Evolutionary conservation across 2,329 filamentous ascomycete genomes (phyloP).

Genomic region (Thielaviopsis populi): DNA sequence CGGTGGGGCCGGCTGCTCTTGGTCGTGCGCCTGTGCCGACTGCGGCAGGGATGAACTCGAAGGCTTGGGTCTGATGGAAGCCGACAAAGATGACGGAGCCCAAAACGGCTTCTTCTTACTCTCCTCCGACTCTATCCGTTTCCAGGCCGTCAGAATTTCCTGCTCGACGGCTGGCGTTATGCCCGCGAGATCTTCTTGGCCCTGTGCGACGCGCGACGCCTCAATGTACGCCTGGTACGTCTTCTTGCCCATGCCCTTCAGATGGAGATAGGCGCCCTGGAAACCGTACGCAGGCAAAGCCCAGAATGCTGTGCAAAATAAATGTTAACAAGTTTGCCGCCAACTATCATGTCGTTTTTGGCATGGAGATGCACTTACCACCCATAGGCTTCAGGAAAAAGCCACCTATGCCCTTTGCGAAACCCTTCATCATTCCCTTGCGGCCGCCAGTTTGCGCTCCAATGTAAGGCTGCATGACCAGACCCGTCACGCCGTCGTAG

Average conservation of each 20-base stretch:
- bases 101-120: not conserved
- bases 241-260: conserved; percentile 53
- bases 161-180: conserved; percentile 43
- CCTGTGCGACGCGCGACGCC: conserved; percentile 59
- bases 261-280: conserved; percentile 66
- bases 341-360: not conserved
- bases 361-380: conserved; percentile 32
- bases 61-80: not conserved
- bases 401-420: conserved; percentile 73
- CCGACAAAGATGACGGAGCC: not conserved
- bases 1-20: not conserved
- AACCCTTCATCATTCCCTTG: conserved; percentile 56
- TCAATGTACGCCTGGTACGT: conserved; percentile 68
- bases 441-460: conserved; percentile 36
- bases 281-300: conserved; percentile 56
- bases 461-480: conserved; percentile 62
- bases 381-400: conserved; percentile 65
- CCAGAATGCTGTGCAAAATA: conserved; percentile 12
- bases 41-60: not conserved
- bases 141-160: conserved; percentile 52
- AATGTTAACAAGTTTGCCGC: not conserved
- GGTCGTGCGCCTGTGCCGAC: not conserved
- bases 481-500: conserved; percentile 66
- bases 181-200: conserved; percentile 46
- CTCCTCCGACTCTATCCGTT: conserved; percentile 38